phyloP scores from a whole-genome alignment of 148 eudicot genomes.

The Silene uniflora region DNA sequence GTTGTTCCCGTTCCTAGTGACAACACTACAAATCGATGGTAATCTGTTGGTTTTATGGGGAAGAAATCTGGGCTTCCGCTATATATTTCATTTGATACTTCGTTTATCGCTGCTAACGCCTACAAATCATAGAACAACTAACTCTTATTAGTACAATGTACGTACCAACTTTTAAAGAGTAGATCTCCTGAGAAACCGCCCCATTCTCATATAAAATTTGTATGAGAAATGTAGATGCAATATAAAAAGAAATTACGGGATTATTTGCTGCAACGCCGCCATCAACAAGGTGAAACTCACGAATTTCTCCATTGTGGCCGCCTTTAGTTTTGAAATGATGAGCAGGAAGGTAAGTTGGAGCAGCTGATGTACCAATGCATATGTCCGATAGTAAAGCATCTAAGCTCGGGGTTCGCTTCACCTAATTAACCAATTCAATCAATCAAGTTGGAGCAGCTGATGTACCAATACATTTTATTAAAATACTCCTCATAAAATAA shows the following conservation, averaged over 20 bases:
- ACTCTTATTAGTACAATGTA: too few relatives aligned
- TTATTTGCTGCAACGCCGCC: conserved; percentile 56
- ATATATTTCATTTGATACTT: conserved; percentile 37
- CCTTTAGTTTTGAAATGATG: conserved; percentile 30
- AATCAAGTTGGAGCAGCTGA: too few relatives aligned
- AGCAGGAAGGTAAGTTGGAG: conserved; percentile 41
- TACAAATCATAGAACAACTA: neutral
- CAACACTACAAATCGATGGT: conserved; percentile 30
- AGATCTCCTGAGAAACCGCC: too few relatives aligned
- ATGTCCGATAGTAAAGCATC: conserved; percentile 39
- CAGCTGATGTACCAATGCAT: too few relatives aligned
- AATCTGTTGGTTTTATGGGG: conserved; percentile 30
- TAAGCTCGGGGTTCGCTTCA: conserved; percentile 29
- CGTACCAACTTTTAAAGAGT: too few relatives aligned
- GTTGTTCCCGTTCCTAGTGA: conserved; percentile 40
- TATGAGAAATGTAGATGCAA: too few relatives aligned
- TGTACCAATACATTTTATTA: too few relatives aligned
- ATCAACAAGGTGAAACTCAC: conserved; percentile 42
- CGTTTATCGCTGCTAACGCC: conserved; percentile 37
- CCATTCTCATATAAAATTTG: too few relatives aligned
- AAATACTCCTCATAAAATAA: too few relatives aligned
- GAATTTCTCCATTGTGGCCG: conserved; percentile 19
- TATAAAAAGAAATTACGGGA: conserved; percentile 28
- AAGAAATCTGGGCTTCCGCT: conserved; percentile 30
- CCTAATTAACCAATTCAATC: conserved; percentile 17